phyloP scores from a whole-genome alignment of 2,329 filamentous ascomycete species.

The Colletotrichum lupini region DNA sequence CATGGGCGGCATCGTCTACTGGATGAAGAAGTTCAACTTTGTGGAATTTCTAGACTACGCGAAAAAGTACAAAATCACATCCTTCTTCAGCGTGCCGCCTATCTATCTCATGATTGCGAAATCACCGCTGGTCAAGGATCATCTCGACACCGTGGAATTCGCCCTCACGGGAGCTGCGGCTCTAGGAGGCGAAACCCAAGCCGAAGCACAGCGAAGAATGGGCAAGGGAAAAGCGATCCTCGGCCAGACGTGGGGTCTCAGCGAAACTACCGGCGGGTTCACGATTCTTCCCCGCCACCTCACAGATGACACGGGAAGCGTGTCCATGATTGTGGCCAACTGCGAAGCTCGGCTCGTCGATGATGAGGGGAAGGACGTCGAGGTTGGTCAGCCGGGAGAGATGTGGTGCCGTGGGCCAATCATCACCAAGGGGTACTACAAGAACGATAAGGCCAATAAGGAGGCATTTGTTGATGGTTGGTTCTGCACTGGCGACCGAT shows the following conservation, averaged over 20 bases:
- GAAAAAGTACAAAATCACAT: conserved; percentile 60
- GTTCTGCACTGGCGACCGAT: conserved; percentile 85
- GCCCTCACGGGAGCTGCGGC: conserved; percentile 67
- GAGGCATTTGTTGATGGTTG: conserved; percentile 69
- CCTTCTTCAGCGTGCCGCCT: conserved; percentile 69
- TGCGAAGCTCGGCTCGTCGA: conserved; percentile 49
- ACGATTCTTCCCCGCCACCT: conserved; percentile 55
- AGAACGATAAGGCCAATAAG: conserved; percentile 73
- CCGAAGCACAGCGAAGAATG: conserved; percentile 60
- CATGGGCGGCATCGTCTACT: conserved; percentile 63
- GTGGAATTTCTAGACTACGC: conserved; percentile 64
- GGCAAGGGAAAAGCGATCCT: conserved; percentile 53
- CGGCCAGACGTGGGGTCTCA: conserved; percentile 68
- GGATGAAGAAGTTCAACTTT: conserved; percentile 72
- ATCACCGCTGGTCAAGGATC: conserved; percentile 63
- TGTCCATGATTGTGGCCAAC: conserved; percentile 54
- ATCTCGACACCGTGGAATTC: conserved; percentile 60
- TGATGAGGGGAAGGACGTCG: conserved; percentile 52
- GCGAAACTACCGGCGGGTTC: conserved; percentile 63
- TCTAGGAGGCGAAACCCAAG: conserved; percentile 64
- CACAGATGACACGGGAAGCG: conserved; percentile 57
- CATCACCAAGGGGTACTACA: conserved; percentile 77
- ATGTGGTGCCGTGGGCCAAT: conserved; percentile 78
- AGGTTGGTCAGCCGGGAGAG: conserved; percentile 62
- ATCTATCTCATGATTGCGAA: conserved; percentile 71